Evolutionary conservation across 176 grass and related monocot species (phyloP), one percentile per base, ranked within the genome.

Genomic region (Metroxylon sagu): DNA sequence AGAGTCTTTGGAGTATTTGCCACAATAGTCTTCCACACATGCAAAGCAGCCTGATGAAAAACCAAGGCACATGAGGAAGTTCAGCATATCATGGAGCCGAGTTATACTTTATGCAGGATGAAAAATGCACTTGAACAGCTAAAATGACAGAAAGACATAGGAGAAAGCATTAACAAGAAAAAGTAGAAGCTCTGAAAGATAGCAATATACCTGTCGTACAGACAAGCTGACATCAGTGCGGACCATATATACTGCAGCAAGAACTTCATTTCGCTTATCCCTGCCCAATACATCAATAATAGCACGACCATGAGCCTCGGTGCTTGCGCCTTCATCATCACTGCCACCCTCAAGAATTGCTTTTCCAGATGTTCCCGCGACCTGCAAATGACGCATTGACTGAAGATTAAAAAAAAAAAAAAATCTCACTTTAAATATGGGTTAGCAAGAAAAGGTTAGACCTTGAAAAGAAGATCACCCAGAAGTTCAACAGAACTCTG

Each of bases 211-310:
- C 92, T 91, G 92, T n/a, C 87, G 86, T 31, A 97, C 92, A 2
- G 81, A 82, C 72, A 91, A 80, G 75, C 92, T 91, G 62, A 97
- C 84, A 85, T 97, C 92, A 77, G 80, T 87, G 51, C 92, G 87
- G 61, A 91, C 92, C 92, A 97, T 97, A 81, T 97, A 97, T 82
- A 97, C 55, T 65, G 92, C 92, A 83, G 92, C 87, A 85, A 97
- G 87, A 77, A 97, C 81, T 81, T 97, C 87, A 64, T 97, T 88
- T 12, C 87, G 80, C 58, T 97, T 97, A 48, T 82, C 84, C 59
- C 84, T 80, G 56, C 92, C 92, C 31, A 97, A 78, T 49, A 90
- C 85, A 51, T 97, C 92, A 70, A 97, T 90, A 75, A 97, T 97
- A 72, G 92, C 92, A 72, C 87, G 87, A 10, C 87, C 92, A 61